Conservation (phyloP, 257 asterid species). For the Solanum appendiculatum region DNA sequence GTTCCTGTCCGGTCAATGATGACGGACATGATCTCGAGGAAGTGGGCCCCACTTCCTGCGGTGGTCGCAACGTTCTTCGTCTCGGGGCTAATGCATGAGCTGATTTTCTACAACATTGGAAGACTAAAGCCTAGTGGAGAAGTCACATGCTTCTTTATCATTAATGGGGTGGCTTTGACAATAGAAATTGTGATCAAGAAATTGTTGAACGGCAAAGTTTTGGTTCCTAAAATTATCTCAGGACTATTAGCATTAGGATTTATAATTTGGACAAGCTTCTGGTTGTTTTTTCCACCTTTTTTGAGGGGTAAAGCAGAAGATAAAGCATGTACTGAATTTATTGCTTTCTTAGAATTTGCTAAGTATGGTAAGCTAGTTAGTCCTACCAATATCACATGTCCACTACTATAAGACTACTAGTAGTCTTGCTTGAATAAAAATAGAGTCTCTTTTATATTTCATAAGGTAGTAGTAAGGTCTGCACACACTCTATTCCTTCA, state of each 20-base stretch:
- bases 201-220: neutral
- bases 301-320: slow-evolving; percentile 20
- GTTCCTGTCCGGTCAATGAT: slow-evolving; percentile 13
- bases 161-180: slow-evolving; percentile 30
- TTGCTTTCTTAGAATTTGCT: slow-evolving; percentile 33
- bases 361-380: slow-evolving; percentile 19
- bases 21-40: neutral
- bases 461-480: no score
- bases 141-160: slow-evolving; percentile 25
- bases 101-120: slow-evolving; percentile 30
- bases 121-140: slow-evolving; percentile 38
- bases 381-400: slow-evolving; percentile 33
- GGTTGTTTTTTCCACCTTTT: slow-evolving; percentile 55
- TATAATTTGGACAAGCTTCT: slow-evolving; percentile 23
- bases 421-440: neutral
- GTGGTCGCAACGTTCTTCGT: slow-evolving; percentile 30
- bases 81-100: slow-evolving; percentile 58
- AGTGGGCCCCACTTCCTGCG: slow-evolving; percentile 23
- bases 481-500: no score
- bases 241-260: slow-evolving; percentile 20
- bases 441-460: no score
- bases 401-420: slow-evolving; percentile 2
- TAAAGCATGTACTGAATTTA: slow-evolving; percentile 32
- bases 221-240: slow-evolving; percentile 11
- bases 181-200: slow-evolving; percentile 29